phyloP scores from a whole-genome alignment of 306 rosid species.

The Cicer pinnatifidum region DNA sequence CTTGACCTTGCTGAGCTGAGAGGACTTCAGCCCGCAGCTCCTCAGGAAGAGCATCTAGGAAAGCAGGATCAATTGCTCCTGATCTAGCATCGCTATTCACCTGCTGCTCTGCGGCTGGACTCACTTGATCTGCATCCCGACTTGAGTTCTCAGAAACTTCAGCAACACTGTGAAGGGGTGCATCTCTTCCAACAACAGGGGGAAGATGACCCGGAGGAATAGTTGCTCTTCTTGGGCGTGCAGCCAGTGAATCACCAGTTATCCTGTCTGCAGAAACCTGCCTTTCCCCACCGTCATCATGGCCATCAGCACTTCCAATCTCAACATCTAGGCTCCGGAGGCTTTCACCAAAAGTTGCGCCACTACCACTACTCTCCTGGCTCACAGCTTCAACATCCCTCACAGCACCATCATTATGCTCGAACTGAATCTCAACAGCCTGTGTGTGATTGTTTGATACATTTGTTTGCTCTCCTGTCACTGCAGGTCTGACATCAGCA shows the following conservation, averaged over 20 bases:
- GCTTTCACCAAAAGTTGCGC: conserved; percentile 98
- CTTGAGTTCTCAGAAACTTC: conserved; percentile 96
- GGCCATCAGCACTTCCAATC: conserved; percentile 99
- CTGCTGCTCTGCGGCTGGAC: conserved; percentile 80
- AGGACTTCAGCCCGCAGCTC: conserved; percentile 98
- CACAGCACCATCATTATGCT: conserved; percentile 73
- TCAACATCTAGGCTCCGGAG: conserved; percentile 98
- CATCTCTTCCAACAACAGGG: conserved; percentile 74
- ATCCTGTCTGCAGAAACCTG: conserved; percentile 79
- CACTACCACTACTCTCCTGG: conserved; percentile 99
- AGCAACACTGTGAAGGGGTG: conserved; percentile 88
- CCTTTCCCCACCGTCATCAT: conserved; percentile 93
- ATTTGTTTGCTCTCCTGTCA: conserved; percentile 59
- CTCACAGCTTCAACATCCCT: conserved; percentile 98
- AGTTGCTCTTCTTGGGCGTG: conserved; percentile 79
- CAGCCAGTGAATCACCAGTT: conserved; percentile 72
- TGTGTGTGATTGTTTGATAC: conserved; percentile 58
- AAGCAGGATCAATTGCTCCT: conserved; percentile 96
- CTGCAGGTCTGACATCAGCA: conserved; percentile 58
- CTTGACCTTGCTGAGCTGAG: conserved; percentile 95
- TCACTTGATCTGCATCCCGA: conserved; percentile 88
- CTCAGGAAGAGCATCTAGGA: conserved; percentile 98
- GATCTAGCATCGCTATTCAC: conserved; percentile 75
- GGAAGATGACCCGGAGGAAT: conserved; percentile 60
- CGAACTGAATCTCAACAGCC: conserved; percentile 85